These are phyloP conservation scores for Colletotrichum cordylinicola DNA, from an alignment of 2,329 filamentous ascomycete species.

Conservation along the genomic window DNA sequence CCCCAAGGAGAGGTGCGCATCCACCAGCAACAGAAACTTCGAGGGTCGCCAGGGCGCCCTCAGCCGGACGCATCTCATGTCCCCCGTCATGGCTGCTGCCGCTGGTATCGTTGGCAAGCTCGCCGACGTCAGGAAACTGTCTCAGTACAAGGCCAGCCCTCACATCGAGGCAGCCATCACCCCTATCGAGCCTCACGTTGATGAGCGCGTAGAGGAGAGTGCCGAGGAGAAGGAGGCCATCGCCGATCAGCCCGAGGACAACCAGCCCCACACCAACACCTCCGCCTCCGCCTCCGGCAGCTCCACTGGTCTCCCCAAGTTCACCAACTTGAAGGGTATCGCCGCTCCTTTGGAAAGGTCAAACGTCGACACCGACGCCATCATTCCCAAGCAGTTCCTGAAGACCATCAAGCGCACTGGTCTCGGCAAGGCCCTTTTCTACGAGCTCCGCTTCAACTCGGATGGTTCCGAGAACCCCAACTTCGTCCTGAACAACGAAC, in stretches of 20 bases:
- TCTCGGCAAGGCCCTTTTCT: conserved; percentile 86
- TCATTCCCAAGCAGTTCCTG: conserved; percentile 98
- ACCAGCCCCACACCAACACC: conserved; percentile 64
- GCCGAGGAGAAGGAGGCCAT: conserved; percentile 60
- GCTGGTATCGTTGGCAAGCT: conserved; percentile 90
- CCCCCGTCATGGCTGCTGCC: conserved; percentile 94
- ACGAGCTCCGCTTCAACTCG: conserved; percentile 78
- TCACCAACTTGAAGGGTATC: conserved; percentile 82
- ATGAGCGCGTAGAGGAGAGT: conserved; percentile 57
- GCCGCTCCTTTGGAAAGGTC: conserved; percentile 85
- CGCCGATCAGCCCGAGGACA: conserved; percentile 67
- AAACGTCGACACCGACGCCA: conserved; percentile 98
- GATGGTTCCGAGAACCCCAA: conserved; percentile 77
- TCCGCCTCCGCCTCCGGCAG: conserved; percentile 31
- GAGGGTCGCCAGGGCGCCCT: conserved; percentile 94
- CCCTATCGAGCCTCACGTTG: conserved; percentile 52
- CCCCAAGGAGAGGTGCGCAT: conserved; percentile 91
- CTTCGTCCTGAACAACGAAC: conserved; percentile 90
- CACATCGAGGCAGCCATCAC: conserved; percentile 63
- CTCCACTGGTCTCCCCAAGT: conserved; percentile 75
- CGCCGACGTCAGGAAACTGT: conserved; percentile 84
- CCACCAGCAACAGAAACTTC: conserved; percentile 96
- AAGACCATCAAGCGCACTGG: conserved; percentile 99
- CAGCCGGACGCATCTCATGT: conserved; percentile 94
- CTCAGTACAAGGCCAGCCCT: conserved; percentile 59